phyloP scores from a whole-genome alignment of 352 stramenopile species.

The Pythium utonaiense region DNA sequence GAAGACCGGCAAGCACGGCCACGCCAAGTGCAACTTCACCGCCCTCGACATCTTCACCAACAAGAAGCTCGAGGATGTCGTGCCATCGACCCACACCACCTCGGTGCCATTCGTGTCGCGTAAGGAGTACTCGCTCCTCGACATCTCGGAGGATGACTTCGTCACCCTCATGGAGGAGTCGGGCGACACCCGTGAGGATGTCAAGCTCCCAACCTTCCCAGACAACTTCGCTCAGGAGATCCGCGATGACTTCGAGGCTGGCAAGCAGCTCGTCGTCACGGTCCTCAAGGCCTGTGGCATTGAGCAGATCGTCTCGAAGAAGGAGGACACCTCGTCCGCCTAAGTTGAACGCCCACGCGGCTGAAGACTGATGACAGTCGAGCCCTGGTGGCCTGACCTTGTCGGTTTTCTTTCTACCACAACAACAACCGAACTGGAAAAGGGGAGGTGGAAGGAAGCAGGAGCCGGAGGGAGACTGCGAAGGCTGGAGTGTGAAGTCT shows the following conservation, averaged over 20 bases:
- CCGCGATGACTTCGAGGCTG: conserved; percentile 93
- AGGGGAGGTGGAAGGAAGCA: conserved; percentile 19
- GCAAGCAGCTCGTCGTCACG: conserved; percentile 95
- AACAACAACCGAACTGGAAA: conserved; percentile 5
- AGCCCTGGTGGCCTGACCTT: not conserved
- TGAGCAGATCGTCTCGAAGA: conserved; percentile 98
- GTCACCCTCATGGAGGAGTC: conserved; percentile 97
- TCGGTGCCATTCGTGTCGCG: conserved; percentile 97
- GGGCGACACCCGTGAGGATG: conserved; percentile 96
- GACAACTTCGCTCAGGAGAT: conserved; percentile 97
- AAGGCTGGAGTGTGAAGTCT: not conserved
- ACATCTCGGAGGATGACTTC: conserved; percentile 98
- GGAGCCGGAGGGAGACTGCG: conserved; percentile 8
- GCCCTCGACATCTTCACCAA: conserved; percentile 99
- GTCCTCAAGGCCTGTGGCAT: conserved; percentile 97
- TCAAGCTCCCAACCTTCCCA: conserved; percentile 96
- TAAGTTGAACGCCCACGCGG: conserved; percentile 26
- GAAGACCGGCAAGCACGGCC: conserved; percentile 99
- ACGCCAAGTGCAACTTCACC: conserved; percentile 99
- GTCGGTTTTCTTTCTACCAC: not conserved
- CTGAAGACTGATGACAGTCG: not conserved
- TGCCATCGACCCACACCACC: conserved; percentile 98
- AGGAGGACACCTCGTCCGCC: conserved; percentile 79
- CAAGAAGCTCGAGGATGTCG: conserved; percentile 99
- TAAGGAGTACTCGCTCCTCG: conserved; percentile 97